These are phyloP conservation scores for Coelastrella sp. DNA, from an alignment of 139 green algal species.

Conservation along the genomic window DNA sequence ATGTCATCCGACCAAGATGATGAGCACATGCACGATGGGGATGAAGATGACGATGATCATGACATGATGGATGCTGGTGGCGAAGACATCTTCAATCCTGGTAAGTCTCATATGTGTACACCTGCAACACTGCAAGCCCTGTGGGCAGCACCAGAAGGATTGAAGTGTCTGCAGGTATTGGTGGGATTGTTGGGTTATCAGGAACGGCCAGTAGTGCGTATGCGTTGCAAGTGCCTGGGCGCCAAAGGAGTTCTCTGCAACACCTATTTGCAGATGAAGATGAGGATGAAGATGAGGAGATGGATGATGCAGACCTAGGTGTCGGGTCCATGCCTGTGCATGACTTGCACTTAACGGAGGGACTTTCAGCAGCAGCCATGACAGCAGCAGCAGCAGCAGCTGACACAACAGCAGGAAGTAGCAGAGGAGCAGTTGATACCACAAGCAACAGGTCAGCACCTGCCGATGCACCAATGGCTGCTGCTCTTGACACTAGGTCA, in stretches of 20 bases:
- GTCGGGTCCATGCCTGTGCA: slow-evolving; percentile 74
- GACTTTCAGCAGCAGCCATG: slow-evolving; percentile 6
- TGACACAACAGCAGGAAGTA: neutral
- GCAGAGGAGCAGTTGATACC: slow-evolving; percentile 25
- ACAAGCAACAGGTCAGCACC: no score
- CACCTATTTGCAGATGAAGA: slow-evolving; percentile 36
- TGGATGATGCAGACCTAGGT: slow-evolving; percentile 56
- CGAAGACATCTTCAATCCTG: slow-evolving; percentile 20
- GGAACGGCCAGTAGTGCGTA: no score
- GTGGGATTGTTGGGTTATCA: no score
- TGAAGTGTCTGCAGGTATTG: no score
- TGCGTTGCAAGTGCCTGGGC: no score
- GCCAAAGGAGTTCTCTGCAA: neutral
- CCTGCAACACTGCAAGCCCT: no score
- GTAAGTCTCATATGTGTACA: no score
- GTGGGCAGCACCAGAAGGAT: no score
- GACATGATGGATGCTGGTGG: slow-evolving; percentile 30
- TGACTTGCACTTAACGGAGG: slow-evolving; percentile 79
- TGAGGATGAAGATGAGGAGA: slow-evolving; percentile 68
- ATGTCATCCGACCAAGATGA: slow-evolving; percentile 51
- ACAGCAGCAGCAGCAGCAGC: slow-evolving; percentile 20
- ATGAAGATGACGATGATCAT: slow-evolving; percentile 40
- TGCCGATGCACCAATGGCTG: no score
- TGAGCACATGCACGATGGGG: slow-evolving; percentile 59
- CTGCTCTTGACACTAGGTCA: no score